phyloP scores from a whole-genome alignment of 352 stramenopile genomes.

The Pythium graminicola region DNA sequence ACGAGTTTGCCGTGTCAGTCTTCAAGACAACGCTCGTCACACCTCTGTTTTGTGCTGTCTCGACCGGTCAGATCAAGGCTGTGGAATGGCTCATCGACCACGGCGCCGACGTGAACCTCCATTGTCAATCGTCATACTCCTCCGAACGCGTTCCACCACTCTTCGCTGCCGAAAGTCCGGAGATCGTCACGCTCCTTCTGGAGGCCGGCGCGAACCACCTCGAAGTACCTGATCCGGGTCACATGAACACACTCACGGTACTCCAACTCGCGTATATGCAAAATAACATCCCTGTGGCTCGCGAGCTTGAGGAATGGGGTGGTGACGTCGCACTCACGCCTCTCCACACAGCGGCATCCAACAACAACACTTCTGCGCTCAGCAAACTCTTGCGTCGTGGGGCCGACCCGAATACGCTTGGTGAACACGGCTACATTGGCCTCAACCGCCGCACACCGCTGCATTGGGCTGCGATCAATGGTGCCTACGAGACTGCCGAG shows the following conservation, averaged over 20 bases:
- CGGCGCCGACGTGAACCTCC: slow-evolving; percentile 52
- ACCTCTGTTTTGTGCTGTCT: slow-evolving; percentile 61
- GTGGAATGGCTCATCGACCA: slow-evolving; percentile 52
- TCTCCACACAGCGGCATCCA: slow-evolving; percentile 54
- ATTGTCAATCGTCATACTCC: slow-evolving; percentile 54
- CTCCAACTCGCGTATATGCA: slow-evolving; percentile 61
- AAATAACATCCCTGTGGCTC: slow-evolving; percentile 53
- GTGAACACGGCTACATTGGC: slow-evolving; percentile 60
- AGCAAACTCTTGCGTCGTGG: slow-evolving; percentile 41
- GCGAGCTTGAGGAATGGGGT: slow-evolving; percentile 64
- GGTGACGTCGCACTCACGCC: slow-evolving; percentile 64
- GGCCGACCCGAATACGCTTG: slow-evolving; percentile 56
- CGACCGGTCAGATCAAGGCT: slow-evolving; percentile 45
- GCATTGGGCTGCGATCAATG: slow-evolving; percentile 65
- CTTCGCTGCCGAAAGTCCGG: slow-evolving; percentile 60
- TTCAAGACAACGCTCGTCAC: slow-evolving; percentile 68
- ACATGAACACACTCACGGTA: slow-evolving; percentile 66
- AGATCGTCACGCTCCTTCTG: slow-evolving; percentile 55
- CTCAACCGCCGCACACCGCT: slow-evolving; percentile 63
- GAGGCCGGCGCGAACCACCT: slow-evolving; percentile 63
- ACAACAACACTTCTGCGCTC: slow-evolving; percentile 30
- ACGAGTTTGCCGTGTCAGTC: slow-evolving; percentile 53
- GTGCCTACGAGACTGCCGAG: slow-evolving; percentile 31
- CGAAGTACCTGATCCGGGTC: slow-evolving; percentile 51
- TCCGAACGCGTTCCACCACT: slow-evolving; percentile 58